Evolutionary conservation across 2,329 filamentous ascomycete genomes (phyloP).

Genomic region (Penicillium sp.): DNA sequence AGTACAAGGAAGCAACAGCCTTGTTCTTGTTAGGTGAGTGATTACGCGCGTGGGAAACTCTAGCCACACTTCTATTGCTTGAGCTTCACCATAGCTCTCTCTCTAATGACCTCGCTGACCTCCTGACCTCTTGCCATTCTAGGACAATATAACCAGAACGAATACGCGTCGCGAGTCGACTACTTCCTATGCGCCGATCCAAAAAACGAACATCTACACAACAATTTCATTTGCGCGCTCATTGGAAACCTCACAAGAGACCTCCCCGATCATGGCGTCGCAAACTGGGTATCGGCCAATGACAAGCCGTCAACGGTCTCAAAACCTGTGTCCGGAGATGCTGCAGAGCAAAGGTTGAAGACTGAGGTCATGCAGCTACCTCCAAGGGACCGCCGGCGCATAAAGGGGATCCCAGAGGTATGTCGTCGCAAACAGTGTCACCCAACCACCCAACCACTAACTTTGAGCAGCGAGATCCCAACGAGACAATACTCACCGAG

Average conservation of each 20-base stretch:
- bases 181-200: slow-evolving; percentile 56
- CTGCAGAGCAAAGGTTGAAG: slow-evolving; percentile 63
- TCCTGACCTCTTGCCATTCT: slow-evolving; percentile 19
- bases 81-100: not conserved
- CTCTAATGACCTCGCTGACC: slow-evolving; percentile 15
- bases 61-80: not conserved
- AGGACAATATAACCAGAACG: slow-evolving; percentile 63
- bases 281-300: slow-evolving; percentile 65
- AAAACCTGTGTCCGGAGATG: slow-evolving; percentile 58
- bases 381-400: slow-evolving; percentile 59
- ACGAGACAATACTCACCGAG: slow-evolving; percentile 33
- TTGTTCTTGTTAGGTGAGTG: slow-evolving; percentile 59
- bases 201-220: slow-evolving; percentile 60
- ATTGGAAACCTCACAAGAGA: slow-evolving; percentile 62
- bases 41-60: not conserved
- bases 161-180: slow-evolving; percentile 59
- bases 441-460: not conserved
- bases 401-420: slow-evolving; percentile 57
- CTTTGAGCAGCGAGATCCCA: slow-evolving; percentile 36
- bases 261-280: slow-evolving; percentile 62
- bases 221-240: slow-evolving; percentile 61
- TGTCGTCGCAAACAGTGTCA: slow-evolving; percentile 12
- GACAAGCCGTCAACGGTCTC: slow-evolving; percentile 52
- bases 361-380: slow-evolving; percentile 65
- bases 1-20: slow-evolving; percentile 61